A percentile compares a stretch with the other conserved stretches of the same genome.
Evolutionary conservation across 345 rosid species (phyloP).

Genomic region (Hypericum androsaemum): DNA sequence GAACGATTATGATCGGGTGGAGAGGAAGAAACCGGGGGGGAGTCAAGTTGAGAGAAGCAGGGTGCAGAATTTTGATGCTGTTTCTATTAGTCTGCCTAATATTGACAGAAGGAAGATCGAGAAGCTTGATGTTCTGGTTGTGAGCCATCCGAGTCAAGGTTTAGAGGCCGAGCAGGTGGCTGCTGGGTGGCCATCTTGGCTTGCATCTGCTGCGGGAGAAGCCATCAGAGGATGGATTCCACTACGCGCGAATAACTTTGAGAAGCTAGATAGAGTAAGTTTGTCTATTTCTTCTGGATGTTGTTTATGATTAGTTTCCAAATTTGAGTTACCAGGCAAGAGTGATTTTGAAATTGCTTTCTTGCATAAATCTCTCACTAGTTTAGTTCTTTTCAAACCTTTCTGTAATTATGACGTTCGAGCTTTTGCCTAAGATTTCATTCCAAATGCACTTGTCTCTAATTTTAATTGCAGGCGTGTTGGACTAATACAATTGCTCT

Average conservation of each 20-base stretch:
- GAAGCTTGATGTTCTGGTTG: slow-evolving; percentile 20
- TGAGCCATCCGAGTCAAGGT: slow-evolving; percentile 25
- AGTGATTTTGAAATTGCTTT: too few species aligned
- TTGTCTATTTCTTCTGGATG: slow-evolving; percentile 12
- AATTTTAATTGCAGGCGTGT: too few species aligned
- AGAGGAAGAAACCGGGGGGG: slow-evolving; percentile 25
- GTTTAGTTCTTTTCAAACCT: too few species aligned
- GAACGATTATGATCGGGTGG: slow-evolving; percentile 38
- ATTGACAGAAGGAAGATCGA: slow-evolving; percentile 19
- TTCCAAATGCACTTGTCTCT: too few species aligned
- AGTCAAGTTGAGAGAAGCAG: slow-evolving; percentile 20
- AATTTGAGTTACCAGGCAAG: too few species aligned
- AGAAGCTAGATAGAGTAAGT: slow-evolving; percentile 74
- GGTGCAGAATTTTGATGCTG: slow-evolving; percentile 12
- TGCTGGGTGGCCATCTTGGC: slow-evolving; percentile 94
- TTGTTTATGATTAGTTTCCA: not conserved
- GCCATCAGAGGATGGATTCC: slow-evolving; percentile 85
- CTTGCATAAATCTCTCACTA: too few species aligned
- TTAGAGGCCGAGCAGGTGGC: slow-evolving; percentile 50
- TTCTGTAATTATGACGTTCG: too few species aligned
- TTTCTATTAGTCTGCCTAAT: not conserved
- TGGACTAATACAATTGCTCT: too few species aligned
- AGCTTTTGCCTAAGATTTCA: too few species aligned
- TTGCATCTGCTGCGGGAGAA: slow-evolving; percentile 66
- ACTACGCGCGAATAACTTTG: slow-evolving; percentile 48